phyloP scores from a whole-genome alignment of 352 stramenopile species.

The Globisporangium lucens region DNA sequence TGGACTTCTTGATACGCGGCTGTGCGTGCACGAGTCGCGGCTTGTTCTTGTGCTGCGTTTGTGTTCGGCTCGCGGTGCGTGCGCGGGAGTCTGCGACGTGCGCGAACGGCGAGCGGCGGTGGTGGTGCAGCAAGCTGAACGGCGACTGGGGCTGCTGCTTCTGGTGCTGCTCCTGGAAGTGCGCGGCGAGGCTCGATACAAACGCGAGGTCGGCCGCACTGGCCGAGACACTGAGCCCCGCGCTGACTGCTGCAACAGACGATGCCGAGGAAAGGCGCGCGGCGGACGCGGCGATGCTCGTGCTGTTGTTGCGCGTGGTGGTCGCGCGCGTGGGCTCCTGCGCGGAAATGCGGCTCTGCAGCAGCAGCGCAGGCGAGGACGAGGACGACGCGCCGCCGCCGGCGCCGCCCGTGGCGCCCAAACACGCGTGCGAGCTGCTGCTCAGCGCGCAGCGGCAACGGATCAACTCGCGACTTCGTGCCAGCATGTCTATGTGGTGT shows the following conservation, averaged over 20 bases:
- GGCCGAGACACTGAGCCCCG: constrained; percentile 9
- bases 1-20: constrained; percentile 1
- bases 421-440: constrained; percentile 8
- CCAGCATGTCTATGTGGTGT: constrained; percentile 2
- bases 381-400: not conserved
- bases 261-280: not conserved
- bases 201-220: constrained; percentile 17
- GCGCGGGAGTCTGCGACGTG: constrained; percentile 8
- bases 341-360: constrained; percentile 14
- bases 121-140: constrained; percentile 10
- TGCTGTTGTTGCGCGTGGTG: constrained; percentile 14
- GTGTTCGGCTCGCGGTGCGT: not conserved
- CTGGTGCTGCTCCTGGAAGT: constrained; percentile 15
- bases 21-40: not conserved
- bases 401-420: not conserved
- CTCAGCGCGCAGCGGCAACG: constrained; percentile 1
- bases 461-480: constrained; percentile 11
- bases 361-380: not conserved
- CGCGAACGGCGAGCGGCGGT: constrained; percentile 17
- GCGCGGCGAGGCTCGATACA: constrained; percentile 14
- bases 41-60: constrained; percentile 4
- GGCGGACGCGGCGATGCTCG: constrained; percentile 8
- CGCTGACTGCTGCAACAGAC: not conserved
- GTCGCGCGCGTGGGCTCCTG: constrained; percentile 8
- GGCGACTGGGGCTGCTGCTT: constrained; percentile 1